Evolutionary conservation across 2,329 filamentous ascomycete genomes (phyloP).

Genomic region (Apiospora phragmitis): DNA sequence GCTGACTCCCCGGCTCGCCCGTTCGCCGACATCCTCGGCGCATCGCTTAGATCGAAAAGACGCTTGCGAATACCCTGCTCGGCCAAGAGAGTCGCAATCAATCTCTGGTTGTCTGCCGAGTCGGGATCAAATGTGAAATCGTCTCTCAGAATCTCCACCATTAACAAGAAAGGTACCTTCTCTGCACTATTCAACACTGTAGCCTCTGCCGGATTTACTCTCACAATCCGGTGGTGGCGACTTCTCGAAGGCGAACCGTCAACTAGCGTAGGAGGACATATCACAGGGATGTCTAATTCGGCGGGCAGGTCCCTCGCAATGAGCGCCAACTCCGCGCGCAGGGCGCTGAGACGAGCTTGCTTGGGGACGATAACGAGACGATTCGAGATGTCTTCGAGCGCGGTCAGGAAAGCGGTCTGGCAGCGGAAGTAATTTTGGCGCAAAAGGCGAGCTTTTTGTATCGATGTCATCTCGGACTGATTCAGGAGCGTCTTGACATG

Average conservation of each 20-base stretch:
- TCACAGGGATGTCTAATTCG: constrained; percentile 80
- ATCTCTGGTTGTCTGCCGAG: constrained; percentile 68
- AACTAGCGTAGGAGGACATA: constrained; percentile 73
- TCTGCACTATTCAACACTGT: constrained; percentile 86
- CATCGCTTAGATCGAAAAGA: constrained; percentile 70
- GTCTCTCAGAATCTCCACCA: constrained; percentile 80
- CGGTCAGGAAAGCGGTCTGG: constrained; percentile 77
- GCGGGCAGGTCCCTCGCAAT: constrained; percentile 80
- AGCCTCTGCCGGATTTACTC: constrained; percentile 79
- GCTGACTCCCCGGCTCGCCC: constrained; percentile 44
- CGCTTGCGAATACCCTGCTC: constrained; percentile 59
- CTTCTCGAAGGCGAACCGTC: constrained; percentile 74
- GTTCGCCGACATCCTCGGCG: constrained; percentile 51
- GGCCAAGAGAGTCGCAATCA: constrained; percentile 58
- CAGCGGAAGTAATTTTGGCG: constrained; percentile 82
- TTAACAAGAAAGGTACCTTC: constrained; percentile 80
- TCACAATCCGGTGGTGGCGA: constrained; percentile 78
- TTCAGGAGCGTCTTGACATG: constrained; percentile 56
- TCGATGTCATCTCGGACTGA: constrained; percentile 60
- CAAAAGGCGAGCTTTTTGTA: constrained; percentile 71
- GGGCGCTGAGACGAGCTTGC: constrained; percentile 74
- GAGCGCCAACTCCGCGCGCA: constrained; percentile 77
- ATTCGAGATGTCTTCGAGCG: constrained; percentile 81
- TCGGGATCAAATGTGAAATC: constrained; percentile 83
- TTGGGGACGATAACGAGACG: constrained; percentile 82